Evolutionary conservation across 805 yeast genomes (phyloP).

Genomic region (Priceomyces haplophilus): DNA sequence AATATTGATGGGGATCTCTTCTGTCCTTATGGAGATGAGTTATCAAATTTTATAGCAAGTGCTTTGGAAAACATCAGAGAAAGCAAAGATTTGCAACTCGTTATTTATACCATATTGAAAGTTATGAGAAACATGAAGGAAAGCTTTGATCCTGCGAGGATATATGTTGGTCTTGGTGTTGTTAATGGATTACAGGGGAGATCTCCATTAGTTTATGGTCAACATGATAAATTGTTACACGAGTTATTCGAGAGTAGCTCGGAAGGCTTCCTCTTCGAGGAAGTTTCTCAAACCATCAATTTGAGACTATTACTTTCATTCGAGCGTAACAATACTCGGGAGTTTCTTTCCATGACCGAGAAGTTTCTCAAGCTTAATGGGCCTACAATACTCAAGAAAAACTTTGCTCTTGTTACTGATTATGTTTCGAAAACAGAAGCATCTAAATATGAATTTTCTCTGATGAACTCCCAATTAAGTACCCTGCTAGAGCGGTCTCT

Average conservation of each 20-base stretch:
- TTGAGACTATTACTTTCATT: constrained; percentile 44
- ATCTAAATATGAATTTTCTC: not conserved
- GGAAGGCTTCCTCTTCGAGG: constrained; percentile 55
- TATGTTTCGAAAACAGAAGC: constrained; percentile 12
- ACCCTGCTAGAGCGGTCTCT: not conserved
- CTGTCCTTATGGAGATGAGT: constrained; percentile 59
- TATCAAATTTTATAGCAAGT: constrained; percentile 44
- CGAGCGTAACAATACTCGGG: constrained; percentile 18
- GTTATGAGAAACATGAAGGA: constrained; percentile 48
- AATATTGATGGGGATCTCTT: constrained; percentile 22
- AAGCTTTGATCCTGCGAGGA: constrained; percentile 68
- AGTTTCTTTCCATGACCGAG: constrained; percentile 26
- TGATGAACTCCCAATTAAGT: not conserved
- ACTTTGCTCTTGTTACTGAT: constrained; percentile 11
- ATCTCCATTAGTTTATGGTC: constrained; percentile 23
- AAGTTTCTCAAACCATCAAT: constrained; percentile 49
- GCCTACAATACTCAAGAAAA: constrained; percentile 17
- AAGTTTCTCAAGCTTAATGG: constrained; percentile 43
- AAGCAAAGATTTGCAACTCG: constrained; percentile 21
- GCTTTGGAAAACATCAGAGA: constrained; percentile 28
- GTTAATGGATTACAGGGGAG: constrained; percentile 44
- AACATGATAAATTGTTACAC: constrained; percentile 22
- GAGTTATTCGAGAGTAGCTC: constrained; percentile 32
- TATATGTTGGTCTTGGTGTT: constrained; percentile 58
- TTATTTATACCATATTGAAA: constrained; percentile 32